Base-by-base conservation (phyloP, 331 rosid species). In the Ulmus americana region DNA sequence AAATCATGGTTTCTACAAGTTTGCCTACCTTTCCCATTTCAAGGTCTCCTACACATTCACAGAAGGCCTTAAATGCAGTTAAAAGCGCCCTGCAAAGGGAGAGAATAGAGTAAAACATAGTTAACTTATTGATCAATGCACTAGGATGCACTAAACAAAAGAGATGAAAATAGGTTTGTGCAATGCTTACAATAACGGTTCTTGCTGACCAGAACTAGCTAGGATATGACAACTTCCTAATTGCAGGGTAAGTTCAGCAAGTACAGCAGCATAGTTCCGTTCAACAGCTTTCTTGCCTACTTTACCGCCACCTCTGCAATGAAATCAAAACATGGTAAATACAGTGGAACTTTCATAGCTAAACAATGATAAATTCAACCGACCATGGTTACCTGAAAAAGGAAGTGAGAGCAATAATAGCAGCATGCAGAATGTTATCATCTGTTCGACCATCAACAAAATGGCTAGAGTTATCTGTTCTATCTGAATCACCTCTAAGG, bases 31-130 rank as follows among this genome's bases (percentile, higher is more conserved):
- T 92, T 79, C 98, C 98, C 98, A 92, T 92, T 78, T 92, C 98
- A 69, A 92, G 90, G 79, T 92, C 98, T 70, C 98, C 97, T 72
- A 89, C 97, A 71, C 98, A 92, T 68, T 92, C 98, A 77, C 98
- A 92, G 76, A 92, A 89, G 41, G 96, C 95, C 80, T 87, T 97
- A 67, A 92, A 92, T 66, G 98, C 98, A 72, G 85, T 73, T 71
- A 89, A 82, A 83, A 92, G 96, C 63, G 85, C 87, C 87, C 98
- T 92, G 82, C 85, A 68, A 50, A 69, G 73, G 70, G 56, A 67
- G 35, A 61, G 14, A 68, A 65, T 71, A 61, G 64, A 64, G 53
- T 65, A 65, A 69, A 40, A 67, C 60, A 67, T 35, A 28, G 45
- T 9, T 48, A 44, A n/a, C 8, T 47, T 18, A 54, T 59, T 39